These are phyloP conservation scores for Heimioporus sp. DNA, from an alignment of 768 basidiomycete species.

Conservation along the genomic window DNA sequence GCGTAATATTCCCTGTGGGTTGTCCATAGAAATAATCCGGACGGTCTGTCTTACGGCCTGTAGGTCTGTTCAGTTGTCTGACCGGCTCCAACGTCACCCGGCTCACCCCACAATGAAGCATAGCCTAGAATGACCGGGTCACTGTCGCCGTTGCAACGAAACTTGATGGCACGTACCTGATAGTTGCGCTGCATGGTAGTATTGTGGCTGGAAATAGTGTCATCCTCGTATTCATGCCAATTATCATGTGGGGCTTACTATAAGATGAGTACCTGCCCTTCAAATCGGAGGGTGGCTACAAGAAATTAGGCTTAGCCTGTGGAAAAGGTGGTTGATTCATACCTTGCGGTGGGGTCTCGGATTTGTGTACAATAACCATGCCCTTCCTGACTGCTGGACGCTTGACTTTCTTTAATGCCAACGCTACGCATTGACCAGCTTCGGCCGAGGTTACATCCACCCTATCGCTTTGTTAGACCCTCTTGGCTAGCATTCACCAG, in stretches of 20 bases:
- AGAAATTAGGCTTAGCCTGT: neutral
- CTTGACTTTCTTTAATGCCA: slow-evolving; percentile 88
- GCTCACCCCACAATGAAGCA: slow-evolving; percentile 88
- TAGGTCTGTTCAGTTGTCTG: slow-evolving; percentile 3
- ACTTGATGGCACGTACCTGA: slow-evolving; percentile 52
- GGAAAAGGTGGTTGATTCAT: slow-evolving; percentile 6
- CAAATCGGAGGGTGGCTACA: slow-evolving; percentile 78
- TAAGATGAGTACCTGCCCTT: slow-evolving; percentile 90
- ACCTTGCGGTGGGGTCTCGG: slow-evolving; percentile 79
- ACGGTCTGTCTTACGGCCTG: slow-evolving; percentile 92
- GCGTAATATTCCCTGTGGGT: slow-evolving; percentile 82
- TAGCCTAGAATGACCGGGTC: slow-evolving; percentile 48
- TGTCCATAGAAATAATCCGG: slow-evolving; percentile 85
- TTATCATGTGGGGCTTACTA: slow-evolving; percentile 54
- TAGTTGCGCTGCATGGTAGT: slow-evolving; percentile 92
- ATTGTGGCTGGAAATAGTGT: slow-evolving; percentile 59
- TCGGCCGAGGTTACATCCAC: slow-evolving; percentile 83
- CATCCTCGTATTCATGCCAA: neutral
- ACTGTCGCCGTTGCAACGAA: slow-evolving; percentile 1
- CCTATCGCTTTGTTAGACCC: slow-evolving; percentile 35
- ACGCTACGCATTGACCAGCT: slow-evolving; percentile 93
- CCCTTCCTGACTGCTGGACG: slow-evolving; percentile 85
- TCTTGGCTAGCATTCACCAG: neutral
- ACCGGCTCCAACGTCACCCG: neutral
- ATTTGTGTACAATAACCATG: slow-evolving; percentile 86